phyloP scores from a whole-genome alignment of 1,284 basidiomycete species.

The Microbotryomycetes sp. region DNA sequence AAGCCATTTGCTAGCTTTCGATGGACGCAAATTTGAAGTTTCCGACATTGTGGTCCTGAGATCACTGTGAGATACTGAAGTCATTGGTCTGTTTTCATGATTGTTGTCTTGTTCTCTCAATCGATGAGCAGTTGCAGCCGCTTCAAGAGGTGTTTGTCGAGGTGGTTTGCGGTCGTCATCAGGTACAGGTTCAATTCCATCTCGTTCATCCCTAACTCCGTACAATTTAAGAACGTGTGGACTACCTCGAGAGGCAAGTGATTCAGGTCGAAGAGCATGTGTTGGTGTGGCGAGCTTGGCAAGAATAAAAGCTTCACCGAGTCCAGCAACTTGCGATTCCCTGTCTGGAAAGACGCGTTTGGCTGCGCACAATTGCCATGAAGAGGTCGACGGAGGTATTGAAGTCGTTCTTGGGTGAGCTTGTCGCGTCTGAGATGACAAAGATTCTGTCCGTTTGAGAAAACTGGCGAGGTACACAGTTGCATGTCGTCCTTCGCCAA shows the following conservation, averaged over 20 bases:
- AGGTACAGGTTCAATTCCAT: conserved; percentile 17
- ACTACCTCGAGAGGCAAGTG: not conserved
- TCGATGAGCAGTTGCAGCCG: not conserved
- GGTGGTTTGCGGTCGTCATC: not conserved
- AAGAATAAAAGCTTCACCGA: conserved; percentile 48
- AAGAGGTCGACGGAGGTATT: conserved; percentile 3
- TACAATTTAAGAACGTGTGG: conserved; percentile 15
- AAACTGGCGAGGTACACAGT: conserved; percentile 46
- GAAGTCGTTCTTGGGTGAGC: conserved; percentile 1
- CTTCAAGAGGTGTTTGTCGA: not conserved
- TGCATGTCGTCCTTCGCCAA: conserved; percentile 48
- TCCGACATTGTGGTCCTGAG: not conserved
- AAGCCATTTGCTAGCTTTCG: not conserved
- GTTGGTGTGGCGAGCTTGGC: conserved; percentile 37
- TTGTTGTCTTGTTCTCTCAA: too few relatives aligned
- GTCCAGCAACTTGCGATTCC: conserved; percentile 46
- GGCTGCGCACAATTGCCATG: conserved; percentile 46
- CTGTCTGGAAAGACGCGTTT: conserved; percentile 46
- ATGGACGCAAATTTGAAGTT: not conserved
- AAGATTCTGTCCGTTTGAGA: too few relatives aligned
- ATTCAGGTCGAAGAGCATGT: not conserved
- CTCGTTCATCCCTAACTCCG: conserved; percentile 31
- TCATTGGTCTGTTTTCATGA: not conserved
- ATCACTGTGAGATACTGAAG: not conserved
- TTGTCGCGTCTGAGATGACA: conserved; percentile 8